Conservation (phyloP, 805 yeast species). For the Suhomyces vadensis region DNA sequence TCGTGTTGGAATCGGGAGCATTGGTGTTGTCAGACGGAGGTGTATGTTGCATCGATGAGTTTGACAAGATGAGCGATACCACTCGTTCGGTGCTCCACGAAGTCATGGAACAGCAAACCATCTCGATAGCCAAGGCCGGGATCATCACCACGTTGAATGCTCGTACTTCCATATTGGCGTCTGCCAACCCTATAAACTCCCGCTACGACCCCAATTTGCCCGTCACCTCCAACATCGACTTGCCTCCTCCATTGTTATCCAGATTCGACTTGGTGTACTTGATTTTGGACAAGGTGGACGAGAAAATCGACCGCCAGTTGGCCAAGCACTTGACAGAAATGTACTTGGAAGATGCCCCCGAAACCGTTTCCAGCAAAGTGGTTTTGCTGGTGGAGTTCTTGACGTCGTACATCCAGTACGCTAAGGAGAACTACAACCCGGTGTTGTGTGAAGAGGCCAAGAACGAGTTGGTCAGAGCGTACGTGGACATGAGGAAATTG, state of each 20-base stretch:
- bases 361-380: conserved; percentile 64
- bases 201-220: conserved; percentile 93
- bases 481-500: conserved; percentile 89
- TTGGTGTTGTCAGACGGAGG: conserved; percentile 96
- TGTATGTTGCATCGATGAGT: conserved; percentile 97
- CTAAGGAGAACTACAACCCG: conserved; percentile 85
- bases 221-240: conserved; percentile 90
- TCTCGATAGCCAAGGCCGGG: conserved; percentile 97
- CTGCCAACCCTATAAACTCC: conserved; percentile 96
- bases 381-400: conserved; percentile 84
- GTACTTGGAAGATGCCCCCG: conserved; percentile 87
- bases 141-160: conserved; percentile 96
- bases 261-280: conserved; percentile 93
- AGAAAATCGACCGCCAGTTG: conserved; percentile 74
- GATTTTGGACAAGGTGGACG: conserved; percentile 90
- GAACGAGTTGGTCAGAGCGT: conserved; percentile 78
- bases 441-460: conserved; percentile 77
- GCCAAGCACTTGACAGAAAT: conserved; percentile 89
- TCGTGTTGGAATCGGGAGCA: conserved; percentile 95
- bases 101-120: conserved; percentile 99
- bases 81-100: conserved; percentile 95
- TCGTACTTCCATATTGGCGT: conserved; percentile 90
- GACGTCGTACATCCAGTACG: conserved; percentile 88
- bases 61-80: conserved; percentile 94
- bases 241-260: conserved; percentile 94